A percentile compares a stretch with the other conserved stretches of the same genome.
These are phyloP conservation scores for Globisporangium nagaii DNA, from an alignment of 352 stramenopile genomes.

Conservation along the genomic window DNA sequence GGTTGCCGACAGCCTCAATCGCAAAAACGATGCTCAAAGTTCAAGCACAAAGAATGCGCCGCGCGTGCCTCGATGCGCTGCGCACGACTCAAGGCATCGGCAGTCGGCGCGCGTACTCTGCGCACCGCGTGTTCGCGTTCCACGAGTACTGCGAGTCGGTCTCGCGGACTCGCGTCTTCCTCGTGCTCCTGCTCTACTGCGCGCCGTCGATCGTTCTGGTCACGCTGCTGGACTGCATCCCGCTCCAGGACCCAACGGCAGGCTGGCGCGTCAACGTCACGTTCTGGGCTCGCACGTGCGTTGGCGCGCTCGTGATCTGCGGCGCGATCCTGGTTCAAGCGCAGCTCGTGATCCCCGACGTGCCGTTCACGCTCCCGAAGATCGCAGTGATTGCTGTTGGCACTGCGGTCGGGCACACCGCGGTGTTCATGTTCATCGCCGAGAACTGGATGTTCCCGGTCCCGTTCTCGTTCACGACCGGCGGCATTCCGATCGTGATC, in stretches of 20 bases:
- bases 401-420: not conserved
- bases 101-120: no score
- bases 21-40: no score
- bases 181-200: not conserved
- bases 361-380: not conserved
- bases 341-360: not conserved
- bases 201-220: not conserved
- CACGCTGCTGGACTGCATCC: not conserved
- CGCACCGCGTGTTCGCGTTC: not conserved
- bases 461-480: not conserved
- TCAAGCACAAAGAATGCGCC: no score
- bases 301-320: not conserved
- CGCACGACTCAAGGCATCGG: no score
- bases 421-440: not conserved
- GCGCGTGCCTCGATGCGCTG: not conserved
- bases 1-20: no score
- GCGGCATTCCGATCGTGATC: not conserved
- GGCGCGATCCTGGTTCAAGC: not conserved
- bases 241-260: not conserved
- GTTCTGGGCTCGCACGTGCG: not conserved
- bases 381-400: not conserved
- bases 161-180: not conserved
- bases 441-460: conserved; percentile 1
- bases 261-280: not conserved
- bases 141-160: not conserved